Evolutionary conservation across 2,329 filamentous ascomycete species (phyloP), one percentile per base, ranked within the genome.

Genomic region (Cladosporium austrohemisphaericum): DNA sequence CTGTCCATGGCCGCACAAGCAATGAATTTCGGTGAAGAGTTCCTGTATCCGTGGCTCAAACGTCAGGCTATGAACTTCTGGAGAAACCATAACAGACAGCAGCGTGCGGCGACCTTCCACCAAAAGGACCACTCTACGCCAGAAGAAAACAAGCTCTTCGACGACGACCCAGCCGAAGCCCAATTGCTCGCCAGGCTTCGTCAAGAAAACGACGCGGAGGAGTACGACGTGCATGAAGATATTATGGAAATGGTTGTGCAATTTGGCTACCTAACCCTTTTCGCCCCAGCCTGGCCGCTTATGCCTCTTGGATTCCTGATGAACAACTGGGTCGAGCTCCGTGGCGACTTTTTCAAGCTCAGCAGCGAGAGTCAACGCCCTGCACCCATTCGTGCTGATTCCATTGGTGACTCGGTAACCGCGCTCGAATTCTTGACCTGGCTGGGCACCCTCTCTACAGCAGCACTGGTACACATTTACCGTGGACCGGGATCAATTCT

Each of bases 291-390:
- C 45, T 98, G 93, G 93, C 93, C 93, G 0, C 74, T 97, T n/a
- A 91, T 92, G 0, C 85, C 86, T 1, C 77, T 89, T 48, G 91
- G 86, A 1, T 97, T 97, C 72, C 73, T 97, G 8, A 74, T 93
- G 68, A 97, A 97, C 72, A 94, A 97, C 71, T 97, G 91, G 90
- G 74, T 98, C 49, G 93, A 97, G 65, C 80, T 96, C 32, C 86
- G 93, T 28, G 88, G 88, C 0, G 93, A 98, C 64, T 91, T 92
- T 2, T 80, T 95, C 71, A 98, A 98, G 68, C 95, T 97, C 59
- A 90, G 90, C 49, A 77, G 88, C 41, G 86, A 91, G 66, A 91
- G 88, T 75, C 86, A 92, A 61, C 84, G 93, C 3, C 93, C 93
- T 0, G 88, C 88, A 29, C 93, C 93, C 0, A 89, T 86, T 79